A percentile compares a stretch with the other conserved stretches of the same genome.
Evolutionary conservation across 305 asterid genomes (phyloP).

Genomic region (Stenogyne calaminthoides): DNA sequence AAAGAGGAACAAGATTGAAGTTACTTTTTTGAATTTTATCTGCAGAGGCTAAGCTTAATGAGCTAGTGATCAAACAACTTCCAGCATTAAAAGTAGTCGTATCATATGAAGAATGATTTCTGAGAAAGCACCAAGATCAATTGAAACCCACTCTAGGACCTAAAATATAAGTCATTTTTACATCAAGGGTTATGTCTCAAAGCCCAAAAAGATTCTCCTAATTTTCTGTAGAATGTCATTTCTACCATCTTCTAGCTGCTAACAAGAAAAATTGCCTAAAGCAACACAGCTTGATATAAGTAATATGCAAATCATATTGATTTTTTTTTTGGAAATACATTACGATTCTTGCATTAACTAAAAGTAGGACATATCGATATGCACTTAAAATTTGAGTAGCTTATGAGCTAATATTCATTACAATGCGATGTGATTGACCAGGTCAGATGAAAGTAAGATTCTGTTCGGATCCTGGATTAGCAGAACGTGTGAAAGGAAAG

Average conservation of each 20-base stretch:
- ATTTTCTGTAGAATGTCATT: neutral
- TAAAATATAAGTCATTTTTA: neutral
- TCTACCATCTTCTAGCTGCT: neutral
- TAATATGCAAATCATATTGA: neutral
- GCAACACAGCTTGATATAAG: conserved; percentile 1
- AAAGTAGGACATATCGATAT: neutral
- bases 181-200: neutral
- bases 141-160: conserved; percentile 2
- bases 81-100: conserved; percentile 17
- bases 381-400: neutral
- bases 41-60: conserved; percentile 25
- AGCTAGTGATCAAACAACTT: conserved; percentile 4
- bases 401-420: neutral
- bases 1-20: conserved; percentile 21
- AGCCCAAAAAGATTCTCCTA: neutral
- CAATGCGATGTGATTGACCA: neutral
- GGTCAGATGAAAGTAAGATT: neutral
- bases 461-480: neutral
- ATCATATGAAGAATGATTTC: conserved; percentile 3
- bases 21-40: conserved; percentile 28
- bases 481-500: neutral
- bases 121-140: conserved; percentile 11
- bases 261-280: conserved; percentile 17
- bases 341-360: neutral
- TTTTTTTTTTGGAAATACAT: conserved; percentile 7